These are phyloP conservation scores for Carex littledalei DNA, from an alignment of 176 grass and related monocot genomes.

Conservation along the genomic window DNA sequence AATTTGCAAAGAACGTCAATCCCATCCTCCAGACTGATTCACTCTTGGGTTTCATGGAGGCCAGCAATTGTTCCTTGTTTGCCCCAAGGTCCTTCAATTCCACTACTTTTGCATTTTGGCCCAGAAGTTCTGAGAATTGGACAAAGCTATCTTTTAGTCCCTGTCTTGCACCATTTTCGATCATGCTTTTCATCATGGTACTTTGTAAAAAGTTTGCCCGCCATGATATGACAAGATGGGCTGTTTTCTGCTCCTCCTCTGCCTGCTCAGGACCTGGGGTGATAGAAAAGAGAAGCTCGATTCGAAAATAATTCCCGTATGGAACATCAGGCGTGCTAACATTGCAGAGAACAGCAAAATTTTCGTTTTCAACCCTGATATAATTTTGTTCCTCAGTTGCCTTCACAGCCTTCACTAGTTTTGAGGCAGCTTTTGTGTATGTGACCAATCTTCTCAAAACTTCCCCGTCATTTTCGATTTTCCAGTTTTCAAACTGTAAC, in stretches of 20 bases:
- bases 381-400: conserved; percentile 78
- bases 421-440: conserved; percentile 82
- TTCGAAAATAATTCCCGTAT: conserved; percentile 72
- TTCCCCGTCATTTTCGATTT: conserved; percentile 54
- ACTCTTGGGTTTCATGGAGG: conserved; percentile 52
- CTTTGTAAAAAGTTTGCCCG: conserved; percentile 74
- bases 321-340: conserved; percentile 76
- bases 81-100: conserved; percentile 48
- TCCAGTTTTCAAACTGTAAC: conserved; percentile 64
- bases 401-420: conserved; percentile 84
- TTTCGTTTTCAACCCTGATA: conserved; percentile 60
- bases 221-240: conserved; percentile 75
- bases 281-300: conserved; percentile 66
- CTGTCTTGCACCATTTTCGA: conserved; percentile 86
- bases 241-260: conserved; percentile 42
- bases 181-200: conserved; percentile 95
- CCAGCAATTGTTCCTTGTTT: conserved; percentile 49
- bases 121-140: conserved; percentile 64
- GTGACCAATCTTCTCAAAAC: conserved; percentile 62
- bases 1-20: conserved; percentile 77
- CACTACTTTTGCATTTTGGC: conserved; percentile 46
- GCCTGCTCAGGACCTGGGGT: conserved; percentile 58
- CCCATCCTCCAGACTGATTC: conserved; percentile 75
- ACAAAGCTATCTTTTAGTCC: conserved; percentile 68
- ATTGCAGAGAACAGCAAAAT: conserved; percentile 52